Evolutionary conservation across 352 stramenopile genomes (phyloP), one percentile per base, ranked within the genome.

Genomic region (Phytophthora crassamura): DNA sequence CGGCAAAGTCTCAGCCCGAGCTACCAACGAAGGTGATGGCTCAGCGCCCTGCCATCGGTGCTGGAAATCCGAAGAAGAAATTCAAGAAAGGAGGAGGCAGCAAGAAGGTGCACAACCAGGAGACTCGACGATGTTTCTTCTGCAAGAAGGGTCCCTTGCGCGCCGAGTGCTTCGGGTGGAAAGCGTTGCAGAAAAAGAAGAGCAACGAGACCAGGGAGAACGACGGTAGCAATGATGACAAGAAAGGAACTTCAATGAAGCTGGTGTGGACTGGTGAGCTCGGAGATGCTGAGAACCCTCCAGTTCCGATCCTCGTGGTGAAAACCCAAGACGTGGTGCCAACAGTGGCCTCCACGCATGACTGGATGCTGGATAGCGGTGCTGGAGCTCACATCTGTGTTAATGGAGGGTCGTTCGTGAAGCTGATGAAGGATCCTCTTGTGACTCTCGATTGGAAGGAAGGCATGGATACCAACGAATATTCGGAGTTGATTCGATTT

Each of bases 281-380:
- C 46, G 32, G 41, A 16, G 41, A 53, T 12, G 12, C 32, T 15
- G n/a, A 53, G 10, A 47, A 61, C 12, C 53, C 53, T 12, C 53
- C 53, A 32, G 53, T 61, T 10, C 53, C 53, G 7, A 61, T 61
- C 16, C 53, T 16, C 12, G 46, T 53, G 53, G 33, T 34, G 16
- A 16, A 42, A 15, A 10, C 28, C 28, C 46, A 41, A 30, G n/a
- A 40, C 16, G 46, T 41, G 28, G 45, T 40, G n/a, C n/a, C n/a
- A n/a, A n/a, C n/a, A n/a, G n/a, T n/a, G n/a, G n/a, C n/a, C 8
- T 39, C 12, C n/a, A 5, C n/a, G n/a, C n/a, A 45, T 38, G 16
- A 60, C 15, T 48, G 53, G 53, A 52, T 60, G 34, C 35, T 54
- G 5, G 43, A 54, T 40, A 63, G 33, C 35, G 54, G 3, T 42